Evolutionary conservation across 1,139 yeast species (phyloP).

Genomic region (Protomyces gravidus): DNA sequence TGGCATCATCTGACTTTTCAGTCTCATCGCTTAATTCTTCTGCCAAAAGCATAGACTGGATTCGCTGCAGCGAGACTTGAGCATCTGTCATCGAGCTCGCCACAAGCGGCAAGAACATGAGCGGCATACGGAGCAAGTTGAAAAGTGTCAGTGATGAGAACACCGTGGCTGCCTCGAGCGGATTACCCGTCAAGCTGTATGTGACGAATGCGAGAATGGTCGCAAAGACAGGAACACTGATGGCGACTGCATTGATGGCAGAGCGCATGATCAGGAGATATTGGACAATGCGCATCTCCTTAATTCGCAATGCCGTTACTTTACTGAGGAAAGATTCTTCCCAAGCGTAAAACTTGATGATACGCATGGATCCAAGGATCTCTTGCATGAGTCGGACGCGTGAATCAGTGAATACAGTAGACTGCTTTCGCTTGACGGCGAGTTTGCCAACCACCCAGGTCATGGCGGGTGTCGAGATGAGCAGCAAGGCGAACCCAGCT

Average conservation of each 20-base stretch:
- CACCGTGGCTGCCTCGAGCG: conserved; percentile 63
- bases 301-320: conserved; percentile 48
- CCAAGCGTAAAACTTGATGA: conserved; percentile 74
- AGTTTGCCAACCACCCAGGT: conserved; percentile 43
- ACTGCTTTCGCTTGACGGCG: conserved; percentile 46
- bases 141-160: conserved; percentile 77
- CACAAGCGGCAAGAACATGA: conserved; percentile 63
- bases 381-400: conserved; percentile 63
- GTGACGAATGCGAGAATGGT: conserved; percentile 72
- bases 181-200: conserved; percentile 52
- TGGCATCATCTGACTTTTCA: conserved; percentile 40
- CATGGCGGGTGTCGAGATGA: conserved; percentile 41
- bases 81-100: conserved; percentile 61
- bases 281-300: conserved; percentile 45
- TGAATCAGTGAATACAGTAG: conserved; percentile 48
- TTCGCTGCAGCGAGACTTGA: conserved; percentile 57
- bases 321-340: conserved; percentile 55
- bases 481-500: conserved; percentile 53
- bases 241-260: conserved; percentile 54
- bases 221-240: conserved; percentile 60
- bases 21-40: conserved; percentile 38
- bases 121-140: conserved; percentile 65
- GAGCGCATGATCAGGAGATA: conserved; percentile 52
- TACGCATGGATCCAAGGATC: conserved; percentile 58
- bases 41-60: conserved; percentile 53